These are phyloP conservation scores for Cubamyces sp. DNA, from an alignment of 768 basidiomycete species.

Conservation along the genomic window DNA sequence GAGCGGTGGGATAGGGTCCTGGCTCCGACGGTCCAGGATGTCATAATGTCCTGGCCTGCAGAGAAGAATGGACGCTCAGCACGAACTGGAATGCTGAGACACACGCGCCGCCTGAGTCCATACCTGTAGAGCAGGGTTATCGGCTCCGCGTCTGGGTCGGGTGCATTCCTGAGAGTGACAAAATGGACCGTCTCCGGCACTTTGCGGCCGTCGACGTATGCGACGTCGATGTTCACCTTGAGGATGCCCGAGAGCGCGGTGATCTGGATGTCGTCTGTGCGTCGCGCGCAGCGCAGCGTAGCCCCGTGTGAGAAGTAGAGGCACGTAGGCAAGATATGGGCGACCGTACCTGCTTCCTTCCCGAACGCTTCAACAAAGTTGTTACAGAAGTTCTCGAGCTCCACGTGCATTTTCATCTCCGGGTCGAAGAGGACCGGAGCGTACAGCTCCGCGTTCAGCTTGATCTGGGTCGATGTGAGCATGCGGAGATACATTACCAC, in stretches of 20 bases:
- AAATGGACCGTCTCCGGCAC: slow-evolving; percentile 61
- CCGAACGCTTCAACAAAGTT: slow-evolving; percentile 77
- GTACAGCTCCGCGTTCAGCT: slow-evolving; percentile 61
- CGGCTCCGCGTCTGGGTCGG: slow-evolving; percentile 45
- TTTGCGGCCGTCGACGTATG: slow-evolving; percentile 76
- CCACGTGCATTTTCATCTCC: slow-evolving; percentile 62
- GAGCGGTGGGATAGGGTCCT: slow-evolving; percentile 28
- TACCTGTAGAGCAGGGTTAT: slow-evolving; percentile 79
- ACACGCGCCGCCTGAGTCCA: slow-evolving; percentile 25
- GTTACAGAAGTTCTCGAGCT: slow-evolving; percentile 70
- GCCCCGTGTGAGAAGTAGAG: not conserved
- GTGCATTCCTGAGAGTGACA: slow-evolving; percentile 61
- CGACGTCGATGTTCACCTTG: slow-evolving; percentile 67
- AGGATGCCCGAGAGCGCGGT: slow-evolving; percentile 74
- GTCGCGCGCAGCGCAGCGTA: too few species aligned
- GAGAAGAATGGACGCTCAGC: slow-evolving; percentile 12
- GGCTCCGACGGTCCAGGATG: slow-evolving; percentile 50
- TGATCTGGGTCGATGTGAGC: slow-evolving; percentile 83
- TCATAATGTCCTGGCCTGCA: slow-evolving; percentile 88
- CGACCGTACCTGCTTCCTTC: slow-evolving; percentile 68
- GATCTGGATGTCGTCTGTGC: slow-evolving; percentile 79
- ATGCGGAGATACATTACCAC: slow-evolving; percentile 83
- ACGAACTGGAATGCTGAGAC: not conserved
- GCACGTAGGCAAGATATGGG: not conserved
- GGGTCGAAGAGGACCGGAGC: slow-evolving; percentile 78